A percentile compares a stretch with the other conserved stretches of the same genome.
phyloP scores from a whole-genome alignment of 2,329 filamentous ascomycete genomes.

The Xylariaceae sp. region DNA sequence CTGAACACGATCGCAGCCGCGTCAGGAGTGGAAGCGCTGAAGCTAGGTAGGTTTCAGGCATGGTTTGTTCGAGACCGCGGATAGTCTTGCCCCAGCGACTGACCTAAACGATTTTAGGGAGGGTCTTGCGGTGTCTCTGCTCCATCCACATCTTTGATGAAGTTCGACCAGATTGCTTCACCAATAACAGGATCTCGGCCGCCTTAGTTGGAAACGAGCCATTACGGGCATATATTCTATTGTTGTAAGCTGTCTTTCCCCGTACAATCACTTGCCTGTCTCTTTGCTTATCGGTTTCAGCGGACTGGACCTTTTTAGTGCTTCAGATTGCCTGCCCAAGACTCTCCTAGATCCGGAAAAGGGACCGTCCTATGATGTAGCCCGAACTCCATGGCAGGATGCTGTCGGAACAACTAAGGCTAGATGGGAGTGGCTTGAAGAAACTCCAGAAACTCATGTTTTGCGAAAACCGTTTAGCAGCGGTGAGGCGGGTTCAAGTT shows the following conservation, averaged over 20 bases:
- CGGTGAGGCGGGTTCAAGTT: constrained; percentile 1
- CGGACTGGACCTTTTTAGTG: constrained; percentile 27
- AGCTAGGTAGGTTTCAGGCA: constrained; percentile 22
- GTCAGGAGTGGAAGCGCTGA: constrained; percentile 25
- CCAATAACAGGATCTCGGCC: constrained; percentile 32
- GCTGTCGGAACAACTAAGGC: constrained; percentile 23
- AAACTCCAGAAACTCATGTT: constrained; percentile 10
- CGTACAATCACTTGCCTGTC: background rate
- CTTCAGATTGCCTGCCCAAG: constrained; percentile 28
- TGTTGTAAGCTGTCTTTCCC: constrained; percentile 24
- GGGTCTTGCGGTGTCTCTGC: constrained; percentile 30
- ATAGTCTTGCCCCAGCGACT: background rate
- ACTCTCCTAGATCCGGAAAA: constrained; percentile 21
- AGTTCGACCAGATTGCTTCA: constrained; percentile 24
- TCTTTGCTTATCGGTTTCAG: constrained; percentile 10
- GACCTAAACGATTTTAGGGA: constrained; percentile 16
- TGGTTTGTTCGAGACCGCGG: background rate
- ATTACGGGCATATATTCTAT: constrained; percentile 29
- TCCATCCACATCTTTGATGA: constrained; percentile 32
- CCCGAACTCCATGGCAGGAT: constrained; percentile 28
- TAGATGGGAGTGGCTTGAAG: constrained; percentile 33
- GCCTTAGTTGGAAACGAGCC: constrained; percentile 30
- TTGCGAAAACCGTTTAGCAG: constrained; percentile 4
- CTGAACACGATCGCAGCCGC: constrained; percentile 19
- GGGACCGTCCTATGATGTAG: constrained; percentile 27